Conservation (phyloP, 2,329 filamentous ascomycete species). For the Phoma sp. region DNA sequence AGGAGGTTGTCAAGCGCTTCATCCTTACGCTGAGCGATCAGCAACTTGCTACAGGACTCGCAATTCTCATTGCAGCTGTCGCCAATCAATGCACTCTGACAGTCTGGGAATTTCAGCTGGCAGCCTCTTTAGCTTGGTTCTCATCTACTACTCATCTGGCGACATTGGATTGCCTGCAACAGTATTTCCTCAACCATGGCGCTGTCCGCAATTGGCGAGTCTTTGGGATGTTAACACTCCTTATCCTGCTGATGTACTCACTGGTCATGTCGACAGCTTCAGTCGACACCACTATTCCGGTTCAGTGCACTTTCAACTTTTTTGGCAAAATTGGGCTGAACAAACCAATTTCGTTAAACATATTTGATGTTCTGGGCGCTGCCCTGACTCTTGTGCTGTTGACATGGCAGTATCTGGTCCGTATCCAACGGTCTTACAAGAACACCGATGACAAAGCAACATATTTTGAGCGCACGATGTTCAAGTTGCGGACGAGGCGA, state of each 20-base stretch:
- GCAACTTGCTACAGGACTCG: slow-evolving; percentile 30
- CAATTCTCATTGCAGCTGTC: slow-evolving; percentile 26
- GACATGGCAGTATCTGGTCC: slow-evolving; percentile 8
- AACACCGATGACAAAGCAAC: neutral
- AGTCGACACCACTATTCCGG: slow-evolving; percentile 8
- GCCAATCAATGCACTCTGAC: slow-evolving; percentile 28
- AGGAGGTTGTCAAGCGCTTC: slow-evolving; percentile 29
- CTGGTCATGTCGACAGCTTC: slow-evolving; percentile 5
- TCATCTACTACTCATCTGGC: slow-evolving; percentile 33
- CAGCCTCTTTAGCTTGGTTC: slow-evolving; percentile 32
- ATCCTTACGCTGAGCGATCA: slow-evolving; percentile 37
- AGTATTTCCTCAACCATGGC: slow-evolving; percentile 21
- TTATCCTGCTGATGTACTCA: slow-evolving; percentile 10
- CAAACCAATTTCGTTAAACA: neutral
- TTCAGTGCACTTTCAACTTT: slow-evolving; percentile 11
- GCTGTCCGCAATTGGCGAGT: slow-evolving; percentile 20
- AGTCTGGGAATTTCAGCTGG: slow-evolving; percentile 23
- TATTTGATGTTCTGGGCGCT: neutral
- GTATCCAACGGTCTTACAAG: slow-evolving; percentile 8
- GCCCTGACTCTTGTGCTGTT: slow-evolving; percentile 1
- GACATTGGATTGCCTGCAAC: slow-evolving; percentile 23
- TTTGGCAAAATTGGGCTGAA: neutral
- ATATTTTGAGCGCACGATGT: slow-evolving; percentile 3
- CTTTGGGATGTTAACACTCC: slow-evolving; percentile 14
- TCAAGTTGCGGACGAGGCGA: neutral